Base-by-base conservation (phyloP, 2,329 filamentous ascomycete species). In the Didymella pomorum region DNA sequence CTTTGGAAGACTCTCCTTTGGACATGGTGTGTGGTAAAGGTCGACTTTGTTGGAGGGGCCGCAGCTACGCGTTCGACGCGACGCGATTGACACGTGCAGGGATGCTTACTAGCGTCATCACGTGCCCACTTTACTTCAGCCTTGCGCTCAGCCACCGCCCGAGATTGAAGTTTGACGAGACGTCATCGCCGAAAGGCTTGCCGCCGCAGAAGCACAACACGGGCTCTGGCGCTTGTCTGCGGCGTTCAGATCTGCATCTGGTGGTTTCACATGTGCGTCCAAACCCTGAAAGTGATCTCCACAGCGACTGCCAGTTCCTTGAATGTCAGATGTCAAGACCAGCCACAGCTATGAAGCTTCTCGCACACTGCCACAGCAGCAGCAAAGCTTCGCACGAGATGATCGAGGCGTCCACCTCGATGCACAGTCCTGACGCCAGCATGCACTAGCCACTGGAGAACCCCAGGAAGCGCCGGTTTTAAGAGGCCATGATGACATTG, bases 1-100 rank as follows among this genome's bases (percentile, higher is more conserved):
- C 75, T 69, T 80, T 80, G n/a, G 80, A 83, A 41, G 81, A 83
- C 60, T 82, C 81, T 63, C 80, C 80, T 69, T 76, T 74, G 21
- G 78, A 78, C 81, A 83, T 83, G 64, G 45, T 72, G 66, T 59
- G 48, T 31, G 50, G 60, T 64, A 39, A 45, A 10, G 25, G 46
- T 56, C 45, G 58, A 47, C 55, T 47, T 60, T 56, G 54, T 51
- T 55, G 60, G 62, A 68, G 62, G 21, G 56, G 49, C 42, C n/a
- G n/a, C 35, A 4, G 20, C 37, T 55, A 75, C 69, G 71, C 69
- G 71, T 65, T 68, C 61, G n/a, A 67, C 68, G 67, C 63, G 59
- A 63, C 53, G 43, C 39, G 54, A 35, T 68, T 64, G 67, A 41
- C 66, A 65, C 50, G 62, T 61, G 35, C 18, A 20, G n/a, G 3